Evolutionary conservation across 352 stramenopile genomes (phyloP).

Genomic region (Pythium chondricola): DNA sequence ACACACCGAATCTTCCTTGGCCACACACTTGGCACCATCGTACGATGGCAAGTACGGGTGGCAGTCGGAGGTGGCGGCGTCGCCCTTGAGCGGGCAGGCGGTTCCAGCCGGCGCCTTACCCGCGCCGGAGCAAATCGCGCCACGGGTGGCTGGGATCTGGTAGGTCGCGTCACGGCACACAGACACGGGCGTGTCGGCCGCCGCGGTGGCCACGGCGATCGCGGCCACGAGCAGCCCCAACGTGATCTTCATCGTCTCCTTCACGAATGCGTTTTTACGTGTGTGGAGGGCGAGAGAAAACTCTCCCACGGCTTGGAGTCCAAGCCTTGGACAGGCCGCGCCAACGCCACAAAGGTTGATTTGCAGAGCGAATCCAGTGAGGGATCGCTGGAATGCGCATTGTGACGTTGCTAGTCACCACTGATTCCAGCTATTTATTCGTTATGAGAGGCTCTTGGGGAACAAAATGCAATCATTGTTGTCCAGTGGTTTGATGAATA

Average conservation of each 20-base stretch:
- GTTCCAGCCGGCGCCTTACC: conserved; percentile 12
- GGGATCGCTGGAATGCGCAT: no score
- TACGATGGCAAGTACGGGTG: conserved; percentile 20
- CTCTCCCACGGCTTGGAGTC: no score
- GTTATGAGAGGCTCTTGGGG: no score
- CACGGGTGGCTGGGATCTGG: conserved; percentile 13
- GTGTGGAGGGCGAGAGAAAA: no score
- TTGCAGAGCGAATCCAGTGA: no score
- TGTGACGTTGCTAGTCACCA: no score
- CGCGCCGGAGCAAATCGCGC: conserved; percentile 18
- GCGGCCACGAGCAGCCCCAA: conserved; percentile 11
- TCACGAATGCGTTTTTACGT: no score
- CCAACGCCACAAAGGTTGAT: no score
- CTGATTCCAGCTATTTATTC: no score
- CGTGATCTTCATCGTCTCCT: conserved; percentile 15
- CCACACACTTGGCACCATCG: conserved; percentile 13
- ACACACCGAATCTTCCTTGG: conserved; percentile 21
- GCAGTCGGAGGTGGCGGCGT: conserved; percentile 15
- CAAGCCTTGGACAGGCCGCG: no score
- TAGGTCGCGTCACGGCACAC: conserved; percentile 28
- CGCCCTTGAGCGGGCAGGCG: conserved; percentile 19
- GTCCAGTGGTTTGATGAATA: no score
- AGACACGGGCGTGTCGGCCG: conserved; percentile 11
- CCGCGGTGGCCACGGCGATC: conserved; percentile 9
- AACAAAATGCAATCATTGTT: no score